Percentiles rank a stretch among this genome's conserved stretches.
Conservation (phyloP, 2,329 filamentous ascomycete genomes). For the Talaromyces sp. region DNA sequence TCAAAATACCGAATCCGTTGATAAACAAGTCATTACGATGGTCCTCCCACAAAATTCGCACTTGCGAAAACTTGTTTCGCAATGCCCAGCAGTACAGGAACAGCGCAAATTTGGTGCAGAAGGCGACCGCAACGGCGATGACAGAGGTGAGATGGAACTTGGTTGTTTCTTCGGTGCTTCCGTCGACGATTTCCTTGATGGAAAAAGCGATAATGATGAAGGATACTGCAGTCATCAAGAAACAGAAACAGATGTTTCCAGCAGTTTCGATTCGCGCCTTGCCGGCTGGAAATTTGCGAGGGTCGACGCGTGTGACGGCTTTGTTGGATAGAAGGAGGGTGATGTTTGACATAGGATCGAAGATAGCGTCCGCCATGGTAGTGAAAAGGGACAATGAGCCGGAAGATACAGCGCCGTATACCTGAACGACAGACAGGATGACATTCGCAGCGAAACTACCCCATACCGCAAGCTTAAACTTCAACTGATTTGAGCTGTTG, state of each 20-base stretch:
- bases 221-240: slow-evolving; percentile 90
- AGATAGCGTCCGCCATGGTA: slow-evolving; percentile 92
- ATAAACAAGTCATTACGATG: slow-evolving; percentile 97
- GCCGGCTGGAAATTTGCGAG: slow-evolving; percentile 80
- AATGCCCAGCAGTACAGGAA: slow-evolving; percentile 92
- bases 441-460: slow-evolving; percentile 76
- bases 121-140: slow-evolving; percentile 79
- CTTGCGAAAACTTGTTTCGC: slow-evolving; percentile 85
- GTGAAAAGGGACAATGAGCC: slow-evolving; percentile 94
- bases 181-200: slow-evolving; percentile 61
- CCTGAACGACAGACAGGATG: slow-evolving; percentile 70
- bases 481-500: slow-evolving; percentile 72
- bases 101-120: slow-evolving; percentile 73
- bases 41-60: slow-evolving; percentile 91
- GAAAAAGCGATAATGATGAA: slow-evolving; percentile 90
- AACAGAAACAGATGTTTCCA: slow-evolving; percentile 94
- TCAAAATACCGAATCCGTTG: slow-evolving; percentile 89
- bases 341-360: slow-evolving; percentile 86
- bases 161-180: slow-evolving; percentile 51
- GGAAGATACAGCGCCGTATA: slow-evolving; percentile 83
- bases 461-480: slow-evolving; percentile 58
- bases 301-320: slow-evolving; percentile 82
- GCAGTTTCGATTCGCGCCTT: slow-evolving; percentile 93
- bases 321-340: slow-evolving; percentile 83
- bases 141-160: slow-evolving; percentile 76